phyloP scores from a whole-genome alignment of 2,329 filamentous ascomycete species.

The Aureobasidium uvarum region DNA sequence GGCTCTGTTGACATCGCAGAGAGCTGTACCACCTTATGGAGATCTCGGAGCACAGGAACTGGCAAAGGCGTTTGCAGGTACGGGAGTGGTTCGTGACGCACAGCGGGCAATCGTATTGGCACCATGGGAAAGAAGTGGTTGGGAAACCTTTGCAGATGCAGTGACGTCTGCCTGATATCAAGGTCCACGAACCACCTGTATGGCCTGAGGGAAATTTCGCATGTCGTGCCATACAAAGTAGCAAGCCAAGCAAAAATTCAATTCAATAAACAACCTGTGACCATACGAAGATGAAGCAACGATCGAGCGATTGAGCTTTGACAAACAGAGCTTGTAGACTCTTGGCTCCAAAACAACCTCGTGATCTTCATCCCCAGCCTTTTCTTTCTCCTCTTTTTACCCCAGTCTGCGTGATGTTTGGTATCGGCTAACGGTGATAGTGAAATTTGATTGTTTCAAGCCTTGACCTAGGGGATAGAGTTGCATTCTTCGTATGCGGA shows the following conservation, averaged over 20 bases:
- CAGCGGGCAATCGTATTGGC: conserved; percentile 75
- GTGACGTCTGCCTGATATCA: conserved; percentile 17
- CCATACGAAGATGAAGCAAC: background rate
- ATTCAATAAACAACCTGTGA: background rate
- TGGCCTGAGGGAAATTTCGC: background rate
- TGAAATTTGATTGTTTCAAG: conserved; percentile 4
- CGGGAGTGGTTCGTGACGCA: conserved; percentile 67
- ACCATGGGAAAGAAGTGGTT: conserved; percentile 70
- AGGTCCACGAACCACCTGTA: background rate
- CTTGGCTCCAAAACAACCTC: background rate
- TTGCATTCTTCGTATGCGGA: background rate
- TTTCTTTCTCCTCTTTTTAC: background rate
- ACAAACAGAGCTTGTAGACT: background rate
- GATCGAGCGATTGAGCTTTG: background rate
- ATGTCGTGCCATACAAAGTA: background rate
- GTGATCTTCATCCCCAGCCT: background rate
- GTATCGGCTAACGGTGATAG: conserved; percentile 9
- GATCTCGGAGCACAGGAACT: conserved; percentile 67
- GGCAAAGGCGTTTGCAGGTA: conserved; percentile 70
- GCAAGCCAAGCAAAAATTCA: background rate
- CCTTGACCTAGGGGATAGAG: background rate
- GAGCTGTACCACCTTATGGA: conserved; percentile 70
- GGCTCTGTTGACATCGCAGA: conserved; percentile 74
- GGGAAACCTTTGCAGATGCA: conserved; percentile 54
- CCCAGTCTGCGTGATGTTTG: background rate